A percentile compares a stretch with the other conserved stretches of the same genome.
phyloP scores from a whole-genome alignment of 2,329 filamentous ascomycete species.

The Zasmidium angulare region DNA sequence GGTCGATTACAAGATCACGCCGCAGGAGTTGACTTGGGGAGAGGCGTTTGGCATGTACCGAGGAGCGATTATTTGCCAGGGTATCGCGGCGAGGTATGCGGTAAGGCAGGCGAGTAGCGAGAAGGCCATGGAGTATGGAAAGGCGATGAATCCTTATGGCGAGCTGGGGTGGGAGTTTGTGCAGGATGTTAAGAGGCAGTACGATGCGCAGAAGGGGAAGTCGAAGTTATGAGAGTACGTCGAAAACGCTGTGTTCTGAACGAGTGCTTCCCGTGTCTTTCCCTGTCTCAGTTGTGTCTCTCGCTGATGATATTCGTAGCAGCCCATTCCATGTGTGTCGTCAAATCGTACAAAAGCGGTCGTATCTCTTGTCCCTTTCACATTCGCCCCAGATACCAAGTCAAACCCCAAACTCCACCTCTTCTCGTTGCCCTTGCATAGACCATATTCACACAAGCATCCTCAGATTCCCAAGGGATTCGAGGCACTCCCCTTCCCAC shows the following conservation, averaged over 20 bases:
- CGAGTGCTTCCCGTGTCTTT: too few species aligned
- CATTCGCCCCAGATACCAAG: background rate
- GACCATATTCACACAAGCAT: background rate
- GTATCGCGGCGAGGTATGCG: slow-evolving; percentile 87
- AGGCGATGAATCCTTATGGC: slow-evolving; percentile 69
- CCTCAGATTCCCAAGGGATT: slow-evolving; percentile 45
- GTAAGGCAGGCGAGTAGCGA: slow-evolving; percentile 84
- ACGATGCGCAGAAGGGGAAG: slow-evolving; percentile 28
- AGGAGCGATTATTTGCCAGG: slow-evolving; percentile 70
- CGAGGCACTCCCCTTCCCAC: slow-evolving; percentile 37
- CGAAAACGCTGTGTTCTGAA: background rate
- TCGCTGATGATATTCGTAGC: too few species aligned
- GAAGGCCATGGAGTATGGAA: slow-evolving; percentile 71
- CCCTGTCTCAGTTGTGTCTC: too few species aligned
- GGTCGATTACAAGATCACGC: slow-evolving; percentile 68
- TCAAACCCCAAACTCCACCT: background rate
- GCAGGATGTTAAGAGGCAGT: slow-evolving; percentile 41
- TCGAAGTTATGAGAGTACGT: slow-evolving; percentile 15
- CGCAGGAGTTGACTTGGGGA: slow-evolving; percentile 61
- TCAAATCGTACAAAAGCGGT: background rate
- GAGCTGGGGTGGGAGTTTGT: slow-evolving; percentile 77
- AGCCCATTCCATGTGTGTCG: background rate
- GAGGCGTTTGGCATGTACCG: slow-evolving; percentile 63
- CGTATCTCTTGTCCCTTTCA: background rate
- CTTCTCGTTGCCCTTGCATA: background rate